These are phyloP conservation scores for Cyclotella cryptica DNA, from an alignment of 108 stramenopile genomes.

Conservation along the genomic window DNA sequence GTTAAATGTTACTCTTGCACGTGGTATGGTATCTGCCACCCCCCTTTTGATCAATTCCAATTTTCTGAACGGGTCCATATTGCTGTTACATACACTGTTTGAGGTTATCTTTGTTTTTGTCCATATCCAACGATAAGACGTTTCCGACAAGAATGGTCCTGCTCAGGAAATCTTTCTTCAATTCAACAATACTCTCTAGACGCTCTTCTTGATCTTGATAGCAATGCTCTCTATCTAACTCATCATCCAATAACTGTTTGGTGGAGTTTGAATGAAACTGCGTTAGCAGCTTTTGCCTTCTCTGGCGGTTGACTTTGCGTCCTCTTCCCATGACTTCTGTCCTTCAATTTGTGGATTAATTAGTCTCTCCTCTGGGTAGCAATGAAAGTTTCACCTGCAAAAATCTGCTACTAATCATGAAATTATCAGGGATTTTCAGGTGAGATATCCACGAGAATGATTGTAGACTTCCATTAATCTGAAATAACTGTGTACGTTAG, in stretches of 20 bases:
- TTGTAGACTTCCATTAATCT: too few species aligned
- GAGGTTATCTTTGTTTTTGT: not conserved
- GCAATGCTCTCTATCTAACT: not conserved
- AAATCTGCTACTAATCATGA: too few species aligned
- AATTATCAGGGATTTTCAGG: too few species aligned
- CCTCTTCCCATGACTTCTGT: not conserved
- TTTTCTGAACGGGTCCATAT: conserved; percentile 35
- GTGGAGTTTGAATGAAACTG: conserved; percentile 10
- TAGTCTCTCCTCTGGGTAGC: too few species aligned
- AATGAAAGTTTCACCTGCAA: too few species aligned
- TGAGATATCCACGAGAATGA: too few species aligned
- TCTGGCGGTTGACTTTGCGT: conserved; percentile 14
- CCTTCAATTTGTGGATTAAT: too few species aligned
- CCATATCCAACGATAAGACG: not conserved
- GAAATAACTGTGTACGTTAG: too few species aligned
- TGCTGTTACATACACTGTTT: conserved; percentile 8
- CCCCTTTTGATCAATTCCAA: not conserved
- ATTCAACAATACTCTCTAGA: conserved; percentile 3
- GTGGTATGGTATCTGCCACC: conserved; percentile 9
- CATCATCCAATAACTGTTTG: conserved; percentile 6
- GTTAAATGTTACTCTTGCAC: conserved; percentile 24
- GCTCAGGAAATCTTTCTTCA: conserved; percentile 8
- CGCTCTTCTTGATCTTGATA: not conserved
- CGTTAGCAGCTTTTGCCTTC: not conserved
- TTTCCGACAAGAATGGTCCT: conserved; percentile 7